phyloP scores from a whole-genome alignment of 106 monocot genomes.

The Dendrobium catenatum region DNA sequence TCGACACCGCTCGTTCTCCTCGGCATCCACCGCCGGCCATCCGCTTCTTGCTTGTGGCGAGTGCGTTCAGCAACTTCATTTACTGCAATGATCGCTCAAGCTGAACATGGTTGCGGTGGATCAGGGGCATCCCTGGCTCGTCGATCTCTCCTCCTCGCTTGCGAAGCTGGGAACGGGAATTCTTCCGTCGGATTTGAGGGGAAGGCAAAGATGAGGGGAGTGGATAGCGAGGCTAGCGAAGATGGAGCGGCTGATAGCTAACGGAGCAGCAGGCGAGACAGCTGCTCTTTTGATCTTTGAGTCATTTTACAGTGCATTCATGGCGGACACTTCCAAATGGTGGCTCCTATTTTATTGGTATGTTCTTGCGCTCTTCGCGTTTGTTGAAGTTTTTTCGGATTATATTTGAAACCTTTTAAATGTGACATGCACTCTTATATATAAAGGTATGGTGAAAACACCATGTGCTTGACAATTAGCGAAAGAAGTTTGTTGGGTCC shows the following conservation, averaged over 20 bases:
- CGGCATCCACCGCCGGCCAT: slow-evolving; percentile 12
- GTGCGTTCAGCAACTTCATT: slow-evolving; percentile 89
- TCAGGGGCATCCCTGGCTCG: slow-evolving; percentile 69
- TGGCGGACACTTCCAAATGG: slow-evolving; percentile 51
- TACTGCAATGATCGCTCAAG: slow-evolving; percentile 71
- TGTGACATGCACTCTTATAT: background rate
- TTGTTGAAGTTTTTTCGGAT: background rate
- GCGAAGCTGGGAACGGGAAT: slow-evolving; percentile 54
- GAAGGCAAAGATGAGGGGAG: slow-evolving; percentile 68
- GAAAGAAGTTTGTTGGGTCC: background rate
- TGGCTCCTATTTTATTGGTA: slow-evolving; percentile 21
- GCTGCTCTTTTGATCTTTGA: slow-evolving; percentile 86
- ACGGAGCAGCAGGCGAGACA: slow-evolving; percentile 87
- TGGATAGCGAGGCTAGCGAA: slow-evolving; percentile 76
- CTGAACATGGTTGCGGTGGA: slow-evolving; percentile 72
- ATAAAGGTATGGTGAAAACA: background rate
- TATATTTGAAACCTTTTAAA: background rate
- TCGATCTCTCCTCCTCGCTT: slow-evolving; percentile 58
- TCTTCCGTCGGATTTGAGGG: slow-evolving; percentile 78
- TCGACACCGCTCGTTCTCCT: slow-evolving; percentile 62
- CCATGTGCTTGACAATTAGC: background rate
- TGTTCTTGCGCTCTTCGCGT: background rate
- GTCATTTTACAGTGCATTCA: slow-evolving; percentile 72
- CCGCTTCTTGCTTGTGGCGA: slow-evolving; percentile 62
- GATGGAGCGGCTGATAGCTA: slow-evolving; percentile 85